A percentile compares a stretch with the other conserved stretches of the same genome.
phyloP scores from a whole-genome alignment of 352 stramenopile species.

The Phytophthora vignae region DNA sequence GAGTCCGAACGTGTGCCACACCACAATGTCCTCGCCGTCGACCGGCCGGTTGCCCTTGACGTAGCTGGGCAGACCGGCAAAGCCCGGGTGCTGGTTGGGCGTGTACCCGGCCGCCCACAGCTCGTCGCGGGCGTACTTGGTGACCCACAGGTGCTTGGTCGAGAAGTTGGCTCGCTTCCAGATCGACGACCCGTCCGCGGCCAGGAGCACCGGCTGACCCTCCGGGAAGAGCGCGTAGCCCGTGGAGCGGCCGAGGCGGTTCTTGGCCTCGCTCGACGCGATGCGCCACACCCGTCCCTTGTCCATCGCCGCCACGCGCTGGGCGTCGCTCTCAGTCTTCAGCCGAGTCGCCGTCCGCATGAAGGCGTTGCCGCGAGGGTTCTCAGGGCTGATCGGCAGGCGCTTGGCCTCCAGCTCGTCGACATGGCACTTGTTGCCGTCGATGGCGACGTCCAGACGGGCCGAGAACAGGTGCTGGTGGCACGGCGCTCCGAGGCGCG shows the following conservation, averaged over 20 bases:
- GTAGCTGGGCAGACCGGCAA: slow-evolving; percentile 63
- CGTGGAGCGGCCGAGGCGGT: slow-evolving; percentile 67
- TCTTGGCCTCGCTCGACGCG: slow-evolving; percentile 62
- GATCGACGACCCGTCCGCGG: too few relatives aligned
- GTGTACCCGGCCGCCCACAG: slow-evolving; percentile 75
- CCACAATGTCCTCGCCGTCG: slow-evolving; percentile 69
- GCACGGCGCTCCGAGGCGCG: slow-evolving; percentile 68
- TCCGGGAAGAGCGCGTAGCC: slow-evolving; percentile 71
- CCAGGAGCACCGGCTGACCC: too few relatives aligned
- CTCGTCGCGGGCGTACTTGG: slow-evolving; percentile 64
- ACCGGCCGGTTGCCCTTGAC: slow-evolving; percentile 59
- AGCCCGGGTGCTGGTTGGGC: slow-evolving; percentile 63
- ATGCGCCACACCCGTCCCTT: slow-evolving; percentile 77
- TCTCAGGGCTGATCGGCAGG: slow-evolving; percentile 45
- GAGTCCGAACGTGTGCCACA: slow-evolving; percentile 84
- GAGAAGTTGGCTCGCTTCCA: too few relatives aligned
- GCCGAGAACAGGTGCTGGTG: slow-evolving; percentile 88
- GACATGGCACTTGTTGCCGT: slow-evolving; percentile 62
- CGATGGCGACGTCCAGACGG: slow-evolving; percentile 79
- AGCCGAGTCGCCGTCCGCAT: slow-evolving; percentile 56
- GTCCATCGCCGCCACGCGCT: slow-evolving; percentile 56
- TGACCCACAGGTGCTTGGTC: slow-evolving; percentile 42
- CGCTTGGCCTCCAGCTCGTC: slow-evolving; percentile 72
- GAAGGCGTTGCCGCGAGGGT: slow-evolving; percentile 74
- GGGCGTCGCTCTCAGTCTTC: slow-evolving; percentile 52